These are phyloP conservation scores for Ganoderma sinense DNA, from an alignment of 1,284 basidiomycete species.

Conservation along the genomic window DNA sequence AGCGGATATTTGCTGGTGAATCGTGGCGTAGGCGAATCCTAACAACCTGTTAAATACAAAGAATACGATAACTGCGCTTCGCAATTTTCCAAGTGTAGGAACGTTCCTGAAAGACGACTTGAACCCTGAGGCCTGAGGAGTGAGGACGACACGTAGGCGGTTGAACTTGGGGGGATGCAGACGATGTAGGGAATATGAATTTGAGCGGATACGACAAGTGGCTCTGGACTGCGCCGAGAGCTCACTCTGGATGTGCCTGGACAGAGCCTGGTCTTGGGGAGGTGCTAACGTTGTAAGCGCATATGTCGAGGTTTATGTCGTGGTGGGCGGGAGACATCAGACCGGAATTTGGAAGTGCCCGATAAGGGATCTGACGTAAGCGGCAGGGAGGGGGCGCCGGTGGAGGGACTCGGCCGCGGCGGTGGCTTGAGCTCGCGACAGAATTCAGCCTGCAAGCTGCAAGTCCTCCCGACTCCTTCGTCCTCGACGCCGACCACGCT, in stretches of 20 bases:
- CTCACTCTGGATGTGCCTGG: not conserved
- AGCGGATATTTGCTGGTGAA: too few species aligned
- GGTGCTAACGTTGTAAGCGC: not conserved
- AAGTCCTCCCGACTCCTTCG: constrained; percentile 4
- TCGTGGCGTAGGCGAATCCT: too few species aligned
- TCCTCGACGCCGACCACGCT: not conserved
- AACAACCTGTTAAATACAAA: too few species aligned
- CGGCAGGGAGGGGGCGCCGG: not conserved
- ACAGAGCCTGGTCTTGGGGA: not conserved
- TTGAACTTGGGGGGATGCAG: too few species aligned
- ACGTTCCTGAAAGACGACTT: too few species aligned
- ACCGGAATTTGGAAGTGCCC: not conserved
- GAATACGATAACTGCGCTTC: too few species aligned
- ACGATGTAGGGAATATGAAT: not conserved
- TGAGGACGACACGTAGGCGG: too few species aligned
- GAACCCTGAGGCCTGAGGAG: too few species aligned
- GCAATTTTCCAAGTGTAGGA: too few species aligned
- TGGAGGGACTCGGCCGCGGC: constrained; percentile 2
- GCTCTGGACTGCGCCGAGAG: not conserved
- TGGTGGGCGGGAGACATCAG: not conserved
- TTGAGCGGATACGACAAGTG: not conserved
- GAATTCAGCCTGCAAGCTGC: constrained; percentile 1
- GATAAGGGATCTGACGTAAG: constrained; percentile 5
- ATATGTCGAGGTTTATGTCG: not conserved
- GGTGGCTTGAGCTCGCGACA: constrained; percentile 7